Evolutionary conservation across 2,329 filamentous ascomycete species (phyloP), one percentile per base, ranked within the genome.

Genomic region (Curvularia eragrostidis): DNA sequence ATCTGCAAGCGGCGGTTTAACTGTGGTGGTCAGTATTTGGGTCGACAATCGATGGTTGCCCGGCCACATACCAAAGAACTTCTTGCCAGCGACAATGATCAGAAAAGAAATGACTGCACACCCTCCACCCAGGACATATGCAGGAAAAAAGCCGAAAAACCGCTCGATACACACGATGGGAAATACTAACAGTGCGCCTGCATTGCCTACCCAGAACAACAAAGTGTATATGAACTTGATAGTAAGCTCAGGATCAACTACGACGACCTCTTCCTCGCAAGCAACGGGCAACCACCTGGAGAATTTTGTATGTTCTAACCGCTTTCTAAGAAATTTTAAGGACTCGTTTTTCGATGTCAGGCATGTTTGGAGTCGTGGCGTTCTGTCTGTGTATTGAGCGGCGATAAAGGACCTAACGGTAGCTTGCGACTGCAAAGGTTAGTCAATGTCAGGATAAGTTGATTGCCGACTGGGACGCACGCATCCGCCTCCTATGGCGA

Each of bases 91-190:
- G 38, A 85, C 58, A 4, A 87, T 79, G 49, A 88, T 80, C 41
- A 84, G 70, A 24, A 88, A 83, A 38, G 87, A 86, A 13, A 89
- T 73, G 54, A 84, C 77, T 77, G 91, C 90, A 76, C 89, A 84
- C 70, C 81, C 82, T 63, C 88, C 83, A 48, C 84, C 83, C 36
- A 90, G 75, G 15, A 87, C 75, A 67, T 83, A 91, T 2, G 87
- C 88, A 1, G 82, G 82, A 83, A 88, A 84, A 76, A 91, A 92
- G 3, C 86, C 87, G 56, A 87, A 75, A 66, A 88, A 83, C 56
- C 84, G 79, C 74, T 93, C 90, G 79, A 91, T 83, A 70, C 86
- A 87, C 1, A 86, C 86, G 0, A 87, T 91, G 6, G 84, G 87
- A 64, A 76, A 71, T 52, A 85, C 80, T 0, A 85, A 89, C 6